phyloP scores from a whole-genome alignment of 2,329 filamentous ascomycete genomes.

The Falciphora oryzae region DNA sequence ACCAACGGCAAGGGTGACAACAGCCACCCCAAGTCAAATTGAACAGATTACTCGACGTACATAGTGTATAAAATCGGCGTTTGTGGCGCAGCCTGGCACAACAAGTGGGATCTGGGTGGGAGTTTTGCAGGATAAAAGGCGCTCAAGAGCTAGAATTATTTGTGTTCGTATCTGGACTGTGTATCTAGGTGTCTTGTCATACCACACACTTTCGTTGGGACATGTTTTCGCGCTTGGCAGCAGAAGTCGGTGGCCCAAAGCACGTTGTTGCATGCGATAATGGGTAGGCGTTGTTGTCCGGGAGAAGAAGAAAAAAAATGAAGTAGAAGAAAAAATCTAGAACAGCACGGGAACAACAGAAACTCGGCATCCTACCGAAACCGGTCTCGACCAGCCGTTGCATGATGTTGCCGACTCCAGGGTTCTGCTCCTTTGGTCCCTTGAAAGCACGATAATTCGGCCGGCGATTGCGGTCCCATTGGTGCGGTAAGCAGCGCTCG shows the following conservation, averaged over 20 bases:
- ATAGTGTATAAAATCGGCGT: background rate
- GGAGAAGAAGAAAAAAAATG: background rate
- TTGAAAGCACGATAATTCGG: background rate
- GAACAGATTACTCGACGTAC: background rate
- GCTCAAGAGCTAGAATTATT: background rate
- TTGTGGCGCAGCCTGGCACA: background rate
- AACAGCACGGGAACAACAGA: background rate
- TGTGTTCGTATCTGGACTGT: background rate
- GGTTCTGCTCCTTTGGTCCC: background rate
- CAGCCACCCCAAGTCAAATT: constrained; percentile 13
- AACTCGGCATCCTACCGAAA: too few species aligned
- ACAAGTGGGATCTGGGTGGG: background rate
- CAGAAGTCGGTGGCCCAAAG: too few species aligned
- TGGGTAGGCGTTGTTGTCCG: background rate
- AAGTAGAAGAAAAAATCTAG: background rate
- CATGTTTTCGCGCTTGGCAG: too few species aligned
- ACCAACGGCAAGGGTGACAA: constrained; percentile 13
- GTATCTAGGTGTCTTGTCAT: background rate
- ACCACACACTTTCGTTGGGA: background rate
- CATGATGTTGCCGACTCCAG: background rate
- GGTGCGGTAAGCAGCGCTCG: constrained; percentile 5
- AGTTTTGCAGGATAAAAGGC: background rate
- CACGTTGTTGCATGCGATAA: too few species aligned
- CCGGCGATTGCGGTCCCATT: constrained; percentile 4
- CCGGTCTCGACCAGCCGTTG: background rate